phyloP scores from a whole-genome alignment of 306 rosid genomes.

The Pueraria montana region DNA sequence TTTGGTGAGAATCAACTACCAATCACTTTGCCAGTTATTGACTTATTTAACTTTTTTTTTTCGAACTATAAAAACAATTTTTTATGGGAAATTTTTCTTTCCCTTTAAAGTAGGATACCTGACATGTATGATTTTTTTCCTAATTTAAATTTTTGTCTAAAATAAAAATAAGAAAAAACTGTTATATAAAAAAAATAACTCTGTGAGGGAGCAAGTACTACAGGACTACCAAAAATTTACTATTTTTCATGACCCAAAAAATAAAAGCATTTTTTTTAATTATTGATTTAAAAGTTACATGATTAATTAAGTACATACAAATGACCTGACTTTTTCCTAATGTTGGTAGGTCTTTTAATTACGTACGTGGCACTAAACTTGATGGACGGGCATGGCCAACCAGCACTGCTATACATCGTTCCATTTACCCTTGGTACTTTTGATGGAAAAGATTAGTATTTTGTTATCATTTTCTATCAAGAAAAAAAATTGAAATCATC shows the following conservation, averaged over 20 bases:
- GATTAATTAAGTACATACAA: slow-evolving; percentile 28
- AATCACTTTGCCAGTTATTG: slow-evolving; percentile 22
- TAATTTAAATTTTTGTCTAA: background rate
- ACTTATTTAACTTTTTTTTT: background rate
- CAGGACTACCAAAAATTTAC: background rate
- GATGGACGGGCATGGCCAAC: slow-evolving; percentile 99
- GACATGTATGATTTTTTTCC: background rate
- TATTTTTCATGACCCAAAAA: background rate
- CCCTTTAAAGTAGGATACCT: background rate
- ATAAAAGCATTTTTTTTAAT: background rate
- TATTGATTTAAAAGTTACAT: slow-evolving; percentile 25
- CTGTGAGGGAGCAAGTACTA: background rate
- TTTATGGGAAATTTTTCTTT: background rate
- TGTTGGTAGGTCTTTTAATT: slow-evolving; percentile 79
- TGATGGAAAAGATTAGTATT: slow-evolving; percentile 9
- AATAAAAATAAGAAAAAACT: background rate
- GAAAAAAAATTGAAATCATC: background rate
- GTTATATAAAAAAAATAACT: background rate
- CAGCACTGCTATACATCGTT: slow-evolving; percentile 93
- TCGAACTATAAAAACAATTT: background rate
- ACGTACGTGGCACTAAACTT: slow-evolving; percentile 94
- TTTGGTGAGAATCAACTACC: slow-evolving; percentile 70
- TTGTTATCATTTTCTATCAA: background rate
- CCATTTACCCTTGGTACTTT: slow-evolving; percentile 90
- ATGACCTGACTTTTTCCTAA: slow-evolving; percentile 7